Conservation (phyloP, 2,329 filamentous ascomycete genomes). For the Colletotrichum endophyticum region DNA sequence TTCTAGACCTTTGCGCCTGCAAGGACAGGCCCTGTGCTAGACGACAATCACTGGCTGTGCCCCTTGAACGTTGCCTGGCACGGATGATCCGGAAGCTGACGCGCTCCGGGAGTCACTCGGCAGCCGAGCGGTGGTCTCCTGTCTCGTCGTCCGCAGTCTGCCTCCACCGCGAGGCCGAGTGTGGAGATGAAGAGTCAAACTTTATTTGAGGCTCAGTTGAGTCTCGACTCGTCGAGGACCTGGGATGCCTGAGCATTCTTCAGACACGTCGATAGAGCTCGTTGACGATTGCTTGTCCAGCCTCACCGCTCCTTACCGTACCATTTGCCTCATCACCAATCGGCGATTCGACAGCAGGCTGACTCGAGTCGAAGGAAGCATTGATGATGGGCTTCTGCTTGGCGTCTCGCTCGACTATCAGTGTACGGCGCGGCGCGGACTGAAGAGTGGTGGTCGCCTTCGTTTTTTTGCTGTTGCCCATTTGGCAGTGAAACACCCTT, state of each 20-base stretch:
- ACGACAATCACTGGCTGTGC: not conserved
- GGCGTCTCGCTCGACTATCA: not conserved
- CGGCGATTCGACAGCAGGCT: not conserved
- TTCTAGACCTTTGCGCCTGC: not conserved
- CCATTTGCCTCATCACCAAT: not conserved
- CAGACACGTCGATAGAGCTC: not conserved
- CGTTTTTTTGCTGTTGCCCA: not conserved
- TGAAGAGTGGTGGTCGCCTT: not conserved
- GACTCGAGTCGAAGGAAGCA: not conserved
- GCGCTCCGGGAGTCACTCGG: slow-evolving; percentile 16
- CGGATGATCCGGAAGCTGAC: slow-evolving; percentile 20
- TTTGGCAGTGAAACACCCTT: not conserved
- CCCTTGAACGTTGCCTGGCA: not conserved
- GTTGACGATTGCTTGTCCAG: not conserved
- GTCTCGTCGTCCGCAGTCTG: not conserved
- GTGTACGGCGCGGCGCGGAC: not conserved
- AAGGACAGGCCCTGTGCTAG: slow-evolving; percentile 1
- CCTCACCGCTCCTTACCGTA: not conserved
- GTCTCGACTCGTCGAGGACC: slow-evolving; percentile 4
- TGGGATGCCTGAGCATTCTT: not conserved
- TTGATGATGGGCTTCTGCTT: not conserved
- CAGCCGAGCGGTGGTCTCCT: not conserved
- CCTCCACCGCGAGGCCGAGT: not conserved
- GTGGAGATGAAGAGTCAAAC: slow-evolving; percentile 9
- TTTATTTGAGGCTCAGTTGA: slow-evolving; percentile 10